A percentile compares a stretch with the other conserved stretches of the same genome.
These are phyloP conservation scores for Paecilomyces formosus DNA, from an alignment of 2,329 filamentous ascomycete species.

Conservation along the genomic window DNA sequence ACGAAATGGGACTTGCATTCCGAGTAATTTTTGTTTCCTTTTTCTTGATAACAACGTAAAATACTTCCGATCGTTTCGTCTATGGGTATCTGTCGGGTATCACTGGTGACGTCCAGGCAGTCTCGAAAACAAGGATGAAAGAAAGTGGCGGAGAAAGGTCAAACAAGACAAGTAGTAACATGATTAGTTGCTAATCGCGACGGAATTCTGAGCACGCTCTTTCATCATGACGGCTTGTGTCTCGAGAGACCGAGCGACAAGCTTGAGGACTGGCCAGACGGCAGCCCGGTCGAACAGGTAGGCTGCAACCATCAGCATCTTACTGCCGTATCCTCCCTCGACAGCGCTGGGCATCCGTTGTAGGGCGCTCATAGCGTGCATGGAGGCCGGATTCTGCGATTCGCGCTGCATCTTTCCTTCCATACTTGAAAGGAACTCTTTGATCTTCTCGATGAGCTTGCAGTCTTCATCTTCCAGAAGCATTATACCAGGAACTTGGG, in stretches of 20 bases:
- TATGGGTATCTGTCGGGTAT: conserved; percentile 4
- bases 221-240: conserved; percentile 58
- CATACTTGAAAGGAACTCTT: conserved; percentile 66
- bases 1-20: neutral
- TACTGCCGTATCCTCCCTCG: conserved; percentile 71
- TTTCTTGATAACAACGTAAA: neutral
- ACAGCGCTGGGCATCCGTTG: conserved; percentile 51
- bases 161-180: conserved; percentile 3
- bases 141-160: neutral
- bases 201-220: conserved; percentile 43
- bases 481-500: conserved; percentile 78
- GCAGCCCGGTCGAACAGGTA: conserved; percentile 82
- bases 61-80: conserved; percentile 1
- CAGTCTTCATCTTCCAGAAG: conserved; percentile 86
- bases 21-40: neutral
- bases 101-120: neutral
- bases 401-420: conserved; percentile 69
- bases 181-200: conserved; percentile 21
- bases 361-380: conserved; percentile 44
- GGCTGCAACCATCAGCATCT: conserved; percentile 75
- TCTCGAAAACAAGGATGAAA: neutral
- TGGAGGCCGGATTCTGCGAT: conserved; percentile 46
- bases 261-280: conserved; percentile 79
- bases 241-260: conserved; percentile 60
- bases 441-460: conserved; percentile 74